Evolutionary conservation across 495 filamentous ascomycete species (phyloP), one percentile per base, ranked within the genome.

Genomic region (Tetracladium setigerum): DNA sequence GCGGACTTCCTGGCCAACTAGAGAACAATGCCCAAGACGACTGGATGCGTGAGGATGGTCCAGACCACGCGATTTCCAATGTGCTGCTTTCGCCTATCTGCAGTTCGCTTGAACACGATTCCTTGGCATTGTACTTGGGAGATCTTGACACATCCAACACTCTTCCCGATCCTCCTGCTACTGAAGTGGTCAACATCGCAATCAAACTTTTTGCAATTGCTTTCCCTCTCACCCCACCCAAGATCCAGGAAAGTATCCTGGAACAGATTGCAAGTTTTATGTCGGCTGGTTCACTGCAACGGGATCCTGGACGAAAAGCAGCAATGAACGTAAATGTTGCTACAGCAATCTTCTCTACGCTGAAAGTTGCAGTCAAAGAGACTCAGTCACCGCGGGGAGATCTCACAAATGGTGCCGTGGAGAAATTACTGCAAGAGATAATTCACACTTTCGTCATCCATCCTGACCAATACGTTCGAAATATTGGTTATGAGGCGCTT

Each of bases 161-260:
- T 5, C 65, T 76, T 30, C 85, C 88, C 34, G 86, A 92, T 50
- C 92, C 94, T 9, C 84, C 92, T 11, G 80, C 85, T 4, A 99
- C 92, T 10, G 89, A 94, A 52, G 89, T 94, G 16, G 86, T 97
- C 27, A 95, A 97, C 51, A 78, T 90, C 59, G 90, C 92, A 15
- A 94, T 97, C 46, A 79, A 86, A 34, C 71, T 96, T 0, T 98
- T 99, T 63, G 88, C 89, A 8, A 82, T 94, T 43, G 85, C 87
- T 30, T 80, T 97, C 40, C 87, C 92, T 12, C 69, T 95, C 10
- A 91, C 95, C 30, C 81, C 83, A 0, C 72, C 88, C 1, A 95
- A 89, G 54, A 86, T 99, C 10, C 92, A 99, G 58, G 92, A 97
- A 61, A 94, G 92, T 57, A 86, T 91, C 17, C 73, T 97, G 8